Conservation (phyloP, 2,329 filamentous ascomycete genomes). For the Berkeleyomyces basicola region DNA sequence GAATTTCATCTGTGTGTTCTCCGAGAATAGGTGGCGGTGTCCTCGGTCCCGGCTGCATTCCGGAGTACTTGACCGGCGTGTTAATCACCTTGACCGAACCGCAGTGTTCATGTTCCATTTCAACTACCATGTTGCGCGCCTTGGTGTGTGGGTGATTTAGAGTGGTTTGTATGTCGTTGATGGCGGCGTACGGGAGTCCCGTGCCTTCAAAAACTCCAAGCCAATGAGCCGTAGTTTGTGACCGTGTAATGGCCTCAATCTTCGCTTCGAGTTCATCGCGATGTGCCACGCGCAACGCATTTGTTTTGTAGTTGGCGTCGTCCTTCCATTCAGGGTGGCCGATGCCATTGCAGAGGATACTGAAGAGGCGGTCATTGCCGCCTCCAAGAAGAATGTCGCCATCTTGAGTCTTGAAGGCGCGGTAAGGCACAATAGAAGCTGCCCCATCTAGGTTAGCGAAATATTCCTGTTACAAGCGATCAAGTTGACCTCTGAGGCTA, state of each 20-base stretch:
- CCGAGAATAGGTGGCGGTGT: constrained; percentile 70
- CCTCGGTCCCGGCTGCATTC: constrained; percentile 59
- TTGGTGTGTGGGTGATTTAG: constrained; percentile 70
- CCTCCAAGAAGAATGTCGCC: constrained; percentile 55
- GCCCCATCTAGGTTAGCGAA: neutral
- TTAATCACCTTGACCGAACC: constrained; percentile 82
- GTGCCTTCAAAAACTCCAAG: constrained; percentile 71
- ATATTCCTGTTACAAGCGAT: neutral
- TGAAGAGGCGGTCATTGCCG: constrained; percentile 55
- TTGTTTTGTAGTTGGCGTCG: constrained; percentile 42
- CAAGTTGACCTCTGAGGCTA: neutral
- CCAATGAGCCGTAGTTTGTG: constrained; percentile 78
- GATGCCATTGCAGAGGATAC: constrained; percentile 44
- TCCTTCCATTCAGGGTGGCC: constrained; percentile 42
- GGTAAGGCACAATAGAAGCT: constrained; percentile 96
- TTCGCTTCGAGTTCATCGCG: constrained; percentile 59
- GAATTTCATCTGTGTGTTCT: constrained; percentile 68
- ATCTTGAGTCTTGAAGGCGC: constrained; percentile 60
- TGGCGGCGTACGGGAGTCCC: constrained; percentile 80
- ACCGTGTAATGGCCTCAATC: constrained; percentile 59
- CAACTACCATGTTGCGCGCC: constrained; percentile 78
- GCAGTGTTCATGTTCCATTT: constrained; percentile 68
- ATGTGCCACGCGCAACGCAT: constrained; percentile 48
- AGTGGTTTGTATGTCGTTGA: constrained; percentile 81
- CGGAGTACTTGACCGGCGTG: constrained; percentile 86